Percentiles rank a stretch among this genome's conserved stretches.
phyloP scores from a whole-genome alignment of 75 land plant species.

The Sequoia sempervirens region DNA sequence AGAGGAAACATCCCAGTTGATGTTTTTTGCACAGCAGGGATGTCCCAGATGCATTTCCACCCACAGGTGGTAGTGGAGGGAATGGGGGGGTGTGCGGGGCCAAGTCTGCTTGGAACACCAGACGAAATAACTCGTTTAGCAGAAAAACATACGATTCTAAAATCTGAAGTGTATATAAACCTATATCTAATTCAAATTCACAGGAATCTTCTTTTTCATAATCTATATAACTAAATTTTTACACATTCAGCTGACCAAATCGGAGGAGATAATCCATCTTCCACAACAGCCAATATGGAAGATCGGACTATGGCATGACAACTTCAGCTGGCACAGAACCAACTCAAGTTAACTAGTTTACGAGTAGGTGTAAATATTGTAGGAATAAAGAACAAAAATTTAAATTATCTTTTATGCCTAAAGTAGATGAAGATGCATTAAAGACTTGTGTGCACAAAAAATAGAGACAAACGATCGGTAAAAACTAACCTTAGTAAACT shows the following conservation, averaged over 20 bases:
- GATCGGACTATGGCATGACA: background rate
- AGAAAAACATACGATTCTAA: background rate
- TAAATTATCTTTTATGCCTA: background rate
- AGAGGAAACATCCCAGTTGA: no score
- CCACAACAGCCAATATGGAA: background rate
- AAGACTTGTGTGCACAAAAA: background rate
- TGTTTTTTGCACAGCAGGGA: no score
- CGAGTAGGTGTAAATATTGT: background rate
- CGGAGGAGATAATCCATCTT: background rate
- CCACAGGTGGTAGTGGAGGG: no score
- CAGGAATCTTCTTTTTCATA: background rate
- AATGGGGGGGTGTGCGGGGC: no score
- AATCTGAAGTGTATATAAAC: background rate
- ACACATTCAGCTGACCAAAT: background rate
- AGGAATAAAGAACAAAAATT: background rate
- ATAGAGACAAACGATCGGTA: background rate
- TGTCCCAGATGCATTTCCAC: no score
- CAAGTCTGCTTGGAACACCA: no score
- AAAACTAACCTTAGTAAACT: slow-evolving; percentile 47
- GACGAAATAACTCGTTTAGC: background rate
- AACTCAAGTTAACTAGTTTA: background rate
- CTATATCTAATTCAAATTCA: background rate
- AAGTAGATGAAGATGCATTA: no score
- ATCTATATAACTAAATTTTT: background rate
- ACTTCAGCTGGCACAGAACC: background rate